These are phyloP conservation scores for Aspergillus hiratsukae DNA, from an alignment of 2,329 filamentous ascomycete genomes.

Conservation along the genomic window DNA sequence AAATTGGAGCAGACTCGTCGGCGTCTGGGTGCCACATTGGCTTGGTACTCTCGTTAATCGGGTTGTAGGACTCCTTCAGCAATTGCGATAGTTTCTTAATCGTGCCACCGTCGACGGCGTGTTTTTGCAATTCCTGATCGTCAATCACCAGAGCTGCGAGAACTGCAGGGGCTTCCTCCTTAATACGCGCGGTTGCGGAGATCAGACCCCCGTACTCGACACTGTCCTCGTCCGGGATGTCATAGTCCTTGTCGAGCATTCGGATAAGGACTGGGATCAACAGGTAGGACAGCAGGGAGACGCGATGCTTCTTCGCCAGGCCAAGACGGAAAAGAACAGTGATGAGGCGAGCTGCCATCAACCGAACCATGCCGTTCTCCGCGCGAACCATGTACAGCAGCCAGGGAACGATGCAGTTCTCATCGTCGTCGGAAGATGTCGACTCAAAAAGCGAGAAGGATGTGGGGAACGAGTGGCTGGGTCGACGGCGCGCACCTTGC, in stretches of 20 bases:
- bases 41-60: slow-evolving; percentile 44
- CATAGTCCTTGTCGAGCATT: slow-evolving; percentile 56
- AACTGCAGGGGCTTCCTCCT: slow-evolving; percentile 69
- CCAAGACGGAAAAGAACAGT: slow-evolving; percentile 66
- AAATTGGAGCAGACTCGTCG: slow-evolving; percentile 16
- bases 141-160: slow-evolving; percentile 75
- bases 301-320: slow-evolving; percentile 60
- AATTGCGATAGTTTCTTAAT: slow-evolving; percentile 60
- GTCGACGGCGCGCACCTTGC: slow-evolving; percentile 31
- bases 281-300: slow-evolving; percentile 61
- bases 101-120: slow-evolving; percentile 67
- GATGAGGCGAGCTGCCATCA: slow-evolving; percentile 66
- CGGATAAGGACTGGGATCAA: slow-evolving; percentile 66
- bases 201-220: slow-evolving; percentile 35
- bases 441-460: slow-evolving; percentile 36
- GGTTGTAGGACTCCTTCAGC: slow-evolving; percentile 63
- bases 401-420: slow-evolving; percentile 70
- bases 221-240: slow-evolving; percentile 37
- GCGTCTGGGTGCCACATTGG: slow-evolving; percentile 53
- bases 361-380: slow-evolving; percentile 53
- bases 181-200: slow-evolving; percentile 49
- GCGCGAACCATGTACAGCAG: slow-evolving; percentile 62
- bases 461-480: slow-evolving; percentile 33
- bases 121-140: slow-evolving; percentile 72
- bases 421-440: slow-evolving; percentile 53